Evolutionary conservation across 306 rosid genomes (phyloP), one percentile per base, ranked within the genome.

Genomic region (Myrica gale): DNA sequence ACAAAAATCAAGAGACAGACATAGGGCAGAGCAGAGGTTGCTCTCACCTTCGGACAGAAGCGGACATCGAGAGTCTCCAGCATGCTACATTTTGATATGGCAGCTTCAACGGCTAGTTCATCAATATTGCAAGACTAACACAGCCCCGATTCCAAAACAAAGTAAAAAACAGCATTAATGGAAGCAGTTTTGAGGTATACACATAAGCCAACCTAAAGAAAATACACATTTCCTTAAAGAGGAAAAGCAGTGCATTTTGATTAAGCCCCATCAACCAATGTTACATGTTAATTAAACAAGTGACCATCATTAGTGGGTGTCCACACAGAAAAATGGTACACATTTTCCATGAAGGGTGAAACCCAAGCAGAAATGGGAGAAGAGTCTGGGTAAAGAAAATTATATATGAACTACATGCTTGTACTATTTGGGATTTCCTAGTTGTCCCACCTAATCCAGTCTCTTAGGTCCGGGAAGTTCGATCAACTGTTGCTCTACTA

Each of bases 51-150:
- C 0, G 88, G 99, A 90, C 99, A 96, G 71, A 85, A 87, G 83
- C 99, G 98, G 67, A 96, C 94, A 74, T 96, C 99, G 43, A 96
- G 93, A n/a, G 98, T 96, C 86, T 96, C 99, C 77, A 96, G 91
- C 94, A 88, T 81, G 74, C 86, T 79, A 81, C 99, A 96, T 72
- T 87, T 92, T 12, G 91, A 82, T 84, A 88, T 86, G 45, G 99
- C 99, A 80, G 92, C 88, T 75, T 89, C 99, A 55, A 96, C 91
- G 11, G 87, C 91, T 75, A 81, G 92, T 82, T 87, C 97, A 42
- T 88, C 91, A 48, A 91, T 89, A 80, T 90, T 96, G 88, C 99
- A 96, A 15, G 96, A 87, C 99, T 95, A 79, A 44, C 37, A 84
- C 78, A 78, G 68, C 32, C 21, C 70, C 68, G 82, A 44, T 71